Base-by-base conservation (phyloP, 371 early-diverging fungal genomes). In the Lichtheimia ramosa region DNA sequence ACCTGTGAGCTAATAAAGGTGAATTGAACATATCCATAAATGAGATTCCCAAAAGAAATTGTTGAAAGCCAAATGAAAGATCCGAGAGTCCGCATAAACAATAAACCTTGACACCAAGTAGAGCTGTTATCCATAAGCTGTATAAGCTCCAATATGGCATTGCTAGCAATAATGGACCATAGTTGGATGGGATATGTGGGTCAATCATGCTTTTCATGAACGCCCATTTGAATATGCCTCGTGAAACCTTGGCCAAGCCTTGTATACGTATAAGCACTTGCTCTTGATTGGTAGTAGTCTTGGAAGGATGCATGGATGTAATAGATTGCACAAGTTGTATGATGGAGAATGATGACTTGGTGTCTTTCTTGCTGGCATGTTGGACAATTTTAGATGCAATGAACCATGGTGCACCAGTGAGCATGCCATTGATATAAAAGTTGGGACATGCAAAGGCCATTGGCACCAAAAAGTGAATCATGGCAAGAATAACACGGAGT, bases 21-120 rank as follows among this genome's bases (percentile, higher is more conserved):
- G 68, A 69, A 50, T 73, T 28, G 39, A 71, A 71, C 3, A 69
- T 24, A 15, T 69, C 62, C 6, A 74, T 53, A 34, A 67, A 55
- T 2, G 60, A 54, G 40, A 69, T 51, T 3, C 64, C 71, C 20
- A 63, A 56, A 3, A 73, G 0, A 0, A 43, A 18, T 25, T 77
- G 77, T 13, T 61, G 51, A 0, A 53, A 0, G 0, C 77, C 74
- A 46, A 69, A 52, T 16, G 58, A 54, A 13, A 75, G 27, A 49
- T 75, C 71, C 10, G 66, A 34, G 0, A 51, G 16, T 5, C 73
- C 76, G 23, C 73, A 34, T 7, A 68, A 24, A 24, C 64, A 67
- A 54, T 73, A 77, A 0, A 64, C 68, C 18, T 71, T 69, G 2
- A 69, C 20, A 0, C 74, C 74, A 51, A 58, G 62, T 7, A 71